A percentile compares a stretch with the other conserved stretches of the same genome.
These are phyloP conservation scores for Neoscytalidium dimidiatum DNA, from an alignment of 2,329 filamentous ascomycete species.

Conservation along the genomic window DNA sequence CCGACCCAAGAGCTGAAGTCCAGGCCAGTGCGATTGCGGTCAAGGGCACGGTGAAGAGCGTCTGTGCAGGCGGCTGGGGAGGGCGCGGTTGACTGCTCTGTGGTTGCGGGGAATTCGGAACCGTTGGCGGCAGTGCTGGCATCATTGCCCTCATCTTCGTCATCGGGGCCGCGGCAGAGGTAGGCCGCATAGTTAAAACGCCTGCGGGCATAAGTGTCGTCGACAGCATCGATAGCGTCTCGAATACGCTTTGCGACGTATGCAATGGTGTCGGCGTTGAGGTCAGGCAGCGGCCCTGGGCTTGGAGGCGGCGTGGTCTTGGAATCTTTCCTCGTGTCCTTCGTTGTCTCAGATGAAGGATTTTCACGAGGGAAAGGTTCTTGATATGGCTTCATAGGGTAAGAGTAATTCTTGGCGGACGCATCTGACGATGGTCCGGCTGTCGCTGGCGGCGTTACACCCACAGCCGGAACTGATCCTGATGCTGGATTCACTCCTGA, in stretches of 20 bases:
- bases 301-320: not conserved
- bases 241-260: not conserved
- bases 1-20: constrained; percentile 9
- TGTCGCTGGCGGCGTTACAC: no score
- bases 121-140: not conserved
- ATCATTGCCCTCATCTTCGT: no score
- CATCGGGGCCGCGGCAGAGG: not conserved
- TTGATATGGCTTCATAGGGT: no score
- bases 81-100: not conserved
- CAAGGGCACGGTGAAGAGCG: not conserved
- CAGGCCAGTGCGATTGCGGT: not conserved
- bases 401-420: no score
- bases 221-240: not conserved
- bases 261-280: not conserved
- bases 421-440: no score
- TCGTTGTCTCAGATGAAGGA: no score
- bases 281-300: not conserved
- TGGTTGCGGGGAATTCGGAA: not conserved
- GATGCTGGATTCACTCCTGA: no score
- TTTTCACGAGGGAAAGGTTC: no score
- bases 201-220: not conserved
- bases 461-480: no score
- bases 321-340: no score
- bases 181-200: not conserved
- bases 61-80: not conserved